Conservation (phyloP, 2,329 filamentous ascomycete genomes). For the Thermoascus crustaceus region DNA sequence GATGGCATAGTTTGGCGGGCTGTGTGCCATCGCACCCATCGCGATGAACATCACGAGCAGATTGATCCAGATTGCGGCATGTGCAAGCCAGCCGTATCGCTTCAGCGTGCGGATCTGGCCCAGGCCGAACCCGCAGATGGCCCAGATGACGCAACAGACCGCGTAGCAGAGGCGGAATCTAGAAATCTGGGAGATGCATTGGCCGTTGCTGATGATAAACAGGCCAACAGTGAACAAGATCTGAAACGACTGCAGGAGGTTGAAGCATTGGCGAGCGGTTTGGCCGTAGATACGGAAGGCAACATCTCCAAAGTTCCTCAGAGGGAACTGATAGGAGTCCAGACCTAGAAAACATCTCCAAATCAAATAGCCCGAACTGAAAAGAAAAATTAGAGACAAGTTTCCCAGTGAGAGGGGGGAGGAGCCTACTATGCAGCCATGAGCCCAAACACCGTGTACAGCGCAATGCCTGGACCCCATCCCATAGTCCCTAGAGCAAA, state of each 20-base stretch:
- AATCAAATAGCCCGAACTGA: constrained; percentile 40
- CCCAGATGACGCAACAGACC: constrained; percentile 45
- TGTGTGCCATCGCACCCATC: constrained; percentile 46
- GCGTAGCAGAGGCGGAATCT: constrained; percentile 46
- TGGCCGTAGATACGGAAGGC: constrained; percentile 43
- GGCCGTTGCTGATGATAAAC: constrained; percentile 44
- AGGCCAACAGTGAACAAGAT: constrained; percentile 27
- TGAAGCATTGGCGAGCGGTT: constrained; percentile 39
- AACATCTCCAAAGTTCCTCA: constrained; percentile 42
- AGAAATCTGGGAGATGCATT: constrained; percentile 48
- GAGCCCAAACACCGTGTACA: constrained; percentile 40
- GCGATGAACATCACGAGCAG: constrained; percentile 48
- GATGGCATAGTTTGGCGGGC: constrained; percentile 41
- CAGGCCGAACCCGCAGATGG: constrained; percentile 43
- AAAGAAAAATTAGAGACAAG: background rate
- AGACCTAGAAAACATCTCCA: constrained; percentile 40
- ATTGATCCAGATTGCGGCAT: constrained; percentile 50
- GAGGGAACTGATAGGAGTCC: constrained; percentile 41
- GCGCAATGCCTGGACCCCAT: constrained; percentile 37
- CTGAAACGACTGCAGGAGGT: constrained; percentile 42
- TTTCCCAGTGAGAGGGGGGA: too few relatives aligned
- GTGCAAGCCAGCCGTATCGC: constrained; percentile 48
- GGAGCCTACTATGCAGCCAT: constrained; percentile 30
- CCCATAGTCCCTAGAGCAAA: constrained; percentile 28
- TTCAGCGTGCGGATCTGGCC: constrained; percentile 51